phyloP scores from a whole-genome alignment of 768 basidiomycete genomes.

The Boletus rufocinnamomeus region DNA sequence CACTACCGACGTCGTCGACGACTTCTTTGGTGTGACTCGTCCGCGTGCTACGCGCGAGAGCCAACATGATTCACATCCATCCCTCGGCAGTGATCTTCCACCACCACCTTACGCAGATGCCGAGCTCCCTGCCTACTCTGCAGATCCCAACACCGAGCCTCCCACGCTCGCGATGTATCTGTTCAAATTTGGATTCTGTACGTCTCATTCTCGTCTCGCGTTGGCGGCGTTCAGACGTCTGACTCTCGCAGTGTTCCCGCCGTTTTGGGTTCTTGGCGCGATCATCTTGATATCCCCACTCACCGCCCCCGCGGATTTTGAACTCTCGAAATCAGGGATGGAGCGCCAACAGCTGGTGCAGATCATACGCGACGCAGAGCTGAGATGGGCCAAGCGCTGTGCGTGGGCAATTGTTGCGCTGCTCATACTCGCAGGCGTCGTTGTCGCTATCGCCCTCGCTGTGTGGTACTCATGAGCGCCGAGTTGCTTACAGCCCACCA shows the following conservation, averaged over 20 bases:
- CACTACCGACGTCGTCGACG: slow-evolving; percentile 22
- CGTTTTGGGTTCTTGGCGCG: slow-evolving; percentile 47
- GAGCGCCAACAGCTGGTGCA: slow-evolving; percentile 37
- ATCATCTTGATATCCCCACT: slow-evolving; percentile 44
- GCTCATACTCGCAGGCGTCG: background rate
- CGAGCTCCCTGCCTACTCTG: slow-evolving; percentile 38
- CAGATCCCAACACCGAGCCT: slow-evolving; percentile 35
- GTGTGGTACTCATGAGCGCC: background rate
- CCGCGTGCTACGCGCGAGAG: slow-evolving; percentile 32
- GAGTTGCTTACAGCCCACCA: background rate
- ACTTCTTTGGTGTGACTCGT: slow-evolving; percentile 33
- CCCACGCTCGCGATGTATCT: slow-evolving; percentile 48
- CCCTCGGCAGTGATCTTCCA: slow-evolving; percentile 6
- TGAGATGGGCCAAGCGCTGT: slow-evolving; percentile 46
- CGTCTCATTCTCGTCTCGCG: slow-evolving; percentile 21
- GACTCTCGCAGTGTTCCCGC: slow-evolving; percentile 45
- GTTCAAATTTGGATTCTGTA: slow-evolving; percentile 53
- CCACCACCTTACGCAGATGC: slow-evolving; percentile 36
- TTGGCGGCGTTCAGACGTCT: background rate
- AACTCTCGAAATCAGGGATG: slow-evolving; percentile 36
- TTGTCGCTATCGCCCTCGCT: background rate
- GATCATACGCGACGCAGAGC: slow-evolving; percentile 38
- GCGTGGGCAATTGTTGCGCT: slow-evolving; percentile 8
- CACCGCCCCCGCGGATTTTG: slow-evolving; percentile 33
- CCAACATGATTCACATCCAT: slow-evolving; percentile 30